A percentile compares a stretch with the other conserved stretches of the same genome.
phyloP scores from a whole-genome alignment of 1,284 basidiomycete genomes.

The Earliella scabrosa region DNA sequence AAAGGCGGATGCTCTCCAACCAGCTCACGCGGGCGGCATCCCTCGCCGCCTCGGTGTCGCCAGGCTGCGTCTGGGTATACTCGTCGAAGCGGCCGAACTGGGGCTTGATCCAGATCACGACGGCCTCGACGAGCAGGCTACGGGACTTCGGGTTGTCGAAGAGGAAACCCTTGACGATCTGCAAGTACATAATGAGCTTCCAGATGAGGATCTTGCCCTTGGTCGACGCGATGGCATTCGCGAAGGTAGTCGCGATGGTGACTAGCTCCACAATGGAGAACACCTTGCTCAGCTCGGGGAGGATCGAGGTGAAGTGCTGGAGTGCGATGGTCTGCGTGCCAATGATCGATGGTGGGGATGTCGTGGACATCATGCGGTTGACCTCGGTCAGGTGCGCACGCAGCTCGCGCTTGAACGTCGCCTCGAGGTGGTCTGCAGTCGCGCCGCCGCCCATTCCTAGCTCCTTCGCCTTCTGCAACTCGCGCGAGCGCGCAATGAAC shows the following conservation, averaged over 20 bases:
- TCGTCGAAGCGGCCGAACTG: conserved; percentile 94
- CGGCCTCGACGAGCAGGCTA: conserved; percentile 82
- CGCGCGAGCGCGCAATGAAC: conserved; percentile 87
- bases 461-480: conserved; percentile 85
- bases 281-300: conserved; percentile 86
- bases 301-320: conserved; percentile 92
- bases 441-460: conserved; percentile 76
- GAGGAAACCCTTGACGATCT: conserved; percentile 87
- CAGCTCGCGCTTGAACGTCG: conserved; percentile 84
- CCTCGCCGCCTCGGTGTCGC: conserved; percentile 65
- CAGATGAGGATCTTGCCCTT: conserved; percentile 92
- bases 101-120: conserved; percentile 94
- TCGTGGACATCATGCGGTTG: conserved; percentile 87
- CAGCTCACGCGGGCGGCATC: conserved; percentile 85
- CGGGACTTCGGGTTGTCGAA: conserved; percentile 87
- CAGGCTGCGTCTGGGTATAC: conserved; percentile 61
- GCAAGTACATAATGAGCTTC: conserved; percentile 93
- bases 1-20: conserved; percentile 89
- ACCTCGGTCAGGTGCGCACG: conserved; percentile 79
- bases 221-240: conserved; percentile 78
- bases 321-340: conserved; percentile 95
- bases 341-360: conserved; percentile 83
- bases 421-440: conserved; percentile 86
- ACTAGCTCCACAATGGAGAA: conserved; percentile 84
- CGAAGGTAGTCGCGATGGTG: conserved; percentile 85